Evolutionary conservation across 768 basidiomycete genomes (phyloP).

Genomic region (Suillus alpinus): DNA sequence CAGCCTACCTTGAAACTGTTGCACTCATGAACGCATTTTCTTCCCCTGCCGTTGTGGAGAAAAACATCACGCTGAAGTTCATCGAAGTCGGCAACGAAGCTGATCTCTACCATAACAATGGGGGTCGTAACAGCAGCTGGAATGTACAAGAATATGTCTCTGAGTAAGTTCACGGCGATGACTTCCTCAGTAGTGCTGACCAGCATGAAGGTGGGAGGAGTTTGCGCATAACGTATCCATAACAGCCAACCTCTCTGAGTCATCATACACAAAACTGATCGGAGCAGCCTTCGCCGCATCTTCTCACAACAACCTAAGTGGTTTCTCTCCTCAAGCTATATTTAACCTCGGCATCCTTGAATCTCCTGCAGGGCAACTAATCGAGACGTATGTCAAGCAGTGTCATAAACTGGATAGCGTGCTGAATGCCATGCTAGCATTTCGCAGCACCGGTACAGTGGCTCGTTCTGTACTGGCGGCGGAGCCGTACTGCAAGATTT

Average conservation of each 20-base stretch:
- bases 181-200: not conserved
- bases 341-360: conserved; percentile 50
- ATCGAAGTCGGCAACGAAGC: conserved; percentile 65
- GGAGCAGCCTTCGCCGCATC: conserved; percentile 50
- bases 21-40: conserved; percentile 49
- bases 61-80: conserved; percentile 50
- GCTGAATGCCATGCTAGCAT: conserved; percentile 22
- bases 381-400: conserved; percentile 45
- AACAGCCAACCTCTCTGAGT: conserved; percentile 35
- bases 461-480: conserved; percentile 58
- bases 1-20: conserved; percentile 44
- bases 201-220: conserved; percentile 44
- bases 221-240: conserved; percentile 50
- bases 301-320: conserved; percentile 37
- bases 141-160: conserved; percentile 43
- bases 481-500: conserved; percentile 56
- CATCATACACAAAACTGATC: conserved; percentile 44
- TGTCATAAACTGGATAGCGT: conserved; percentile 25
- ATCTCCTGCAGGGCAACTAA: conserved; percentile 45
- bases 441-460: conserved; percentile 49
- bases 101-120: conserved; percentile 51
- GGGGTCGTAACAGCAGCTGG: conserved; percentile 38
- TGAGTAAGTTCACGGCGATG: conserved; percentile 38
- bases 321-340: conserved; percentile 62
- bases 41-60: conserved; percentile 34